These are phyloP conservation scores for Phytophthora citrophthora DNA, from an alignment of 352 stramenopile genomes.

Conservation along the genomic window DNA sequence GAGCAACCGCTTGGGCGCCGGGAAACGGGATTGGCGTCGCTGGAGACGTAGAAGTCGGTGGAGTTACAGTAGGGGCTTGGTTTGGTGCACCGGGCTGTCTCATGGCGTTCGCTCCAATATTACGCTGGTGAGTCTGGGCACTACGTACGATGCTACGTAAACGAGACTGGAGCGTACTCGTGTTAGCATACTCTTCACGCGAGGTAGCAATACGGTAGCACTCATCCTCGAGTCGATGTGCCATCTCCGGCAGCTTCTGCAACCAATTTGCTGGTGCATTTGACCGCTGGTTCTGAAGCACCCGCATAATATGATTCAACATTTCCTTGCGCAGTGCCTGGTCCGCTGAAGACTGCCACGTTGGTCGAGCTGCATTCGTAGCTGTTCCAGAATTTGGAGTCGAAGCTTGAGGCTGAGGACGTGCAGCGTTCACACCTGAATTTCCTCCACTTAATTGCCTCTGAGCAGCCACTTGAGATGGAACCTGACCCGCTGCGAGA, in stretches of 20 bases:
- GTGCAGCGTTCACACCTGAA: conserved; percentile 27
- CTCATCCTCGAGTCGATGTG: conserved; percentile 96
- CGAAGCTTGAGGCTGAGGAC: conserved; percentile 26
- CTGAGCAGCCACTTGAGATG: conserved; percentile 35
- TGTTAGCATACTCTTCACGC: conserved; percentile 96
- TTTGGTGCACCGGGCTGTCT: conserved; percentile 34
- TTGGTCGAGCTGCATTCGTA: conserved; percentile 37
- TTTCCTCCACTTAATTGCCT: conserved; percentile 38
- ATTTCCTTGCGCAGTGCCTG: conserved; percentile 84
- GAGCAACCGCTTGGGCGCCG: conserved; percentile 49
- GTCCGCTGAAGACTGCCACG: conserved; percentile 76
- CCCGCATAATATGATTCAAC: conserved; percentile 92
- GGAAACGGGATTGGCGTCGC: conserved; percentile 66
- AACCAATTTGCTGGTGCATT: conserved; percentile 97
- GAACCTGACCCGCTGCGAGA: conserved; percentile 28
- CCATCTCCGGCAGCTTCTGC: conserved; percentile 98
- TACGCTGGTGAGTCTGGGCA: conserved; percentile 70
- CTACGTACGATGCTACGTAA: conserved; percentile 95
- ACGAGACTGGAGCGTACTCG: conserved; percentile 93
- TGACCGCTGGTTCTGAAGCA: conserved; percentile 95
- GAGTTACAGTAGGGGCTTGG: conserved; percentile 18
- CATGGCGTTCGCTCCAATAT: conserved; percentile 40
- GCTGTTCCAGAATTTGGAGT: conserved; percentile 13
- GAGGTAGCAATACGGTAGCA: conserved; percentile 92
- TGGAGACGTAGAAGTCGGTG: conserved; percentile 23